Percentiles rank a stretch among this genome's conserved stretches.
Conservation (phyloP, 2,329 filamentous ascomycete genomes). For the Aureobasidium subglaciale region DNA sequence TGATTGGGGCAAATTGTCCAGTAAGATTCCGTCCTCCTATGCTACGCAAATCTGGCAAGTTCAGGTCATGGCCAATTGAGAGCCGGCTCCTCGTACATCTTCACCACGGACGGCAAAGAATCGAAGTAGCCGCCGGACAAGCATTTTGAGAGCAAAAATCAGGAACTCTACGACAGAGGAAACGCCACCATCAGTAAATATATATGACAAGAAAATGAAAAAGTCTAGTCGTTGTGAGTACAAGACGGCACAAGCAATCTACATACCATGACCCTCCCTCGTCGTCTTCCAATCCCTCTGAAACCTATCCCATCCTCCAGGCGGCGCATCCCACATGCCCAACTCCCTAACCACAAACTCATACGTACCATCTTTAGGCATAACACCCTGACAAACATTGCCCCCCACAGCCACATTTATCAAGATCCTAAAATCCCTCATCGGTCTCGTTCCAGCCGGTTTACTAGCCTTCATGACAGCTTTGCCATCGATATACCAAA, state of each 20-base stretch:
- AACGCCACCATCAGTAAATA: no score
- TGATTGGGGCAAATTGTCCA: no score
- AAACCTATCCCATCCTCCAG: constrained; percentile 50
- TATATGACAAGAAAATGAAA: background rate
- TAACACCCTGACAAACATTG: constrained; percentile 48
- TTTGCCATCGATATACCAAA: constrained; percentile 54
- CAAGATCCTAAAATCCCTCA: constrained; percentile 51
- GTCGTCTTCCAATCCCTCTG: constrained; percentile 42
- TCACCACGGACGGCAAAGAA: no score
- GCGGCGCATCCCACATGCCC: constrained; percentile 46
- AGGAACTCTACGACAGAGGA: no score
- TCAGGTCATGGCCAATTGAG: no score
- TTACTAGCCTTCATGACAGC: constrained; percentile 52
- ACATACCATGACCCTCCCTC: constrained; percentile 19
- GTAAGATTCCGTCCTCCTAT: no score
- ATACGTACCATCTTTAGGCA: constrained; percentile 48
- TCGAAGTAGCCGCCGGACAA: no score
- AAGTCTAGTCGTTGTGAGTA: background rate
- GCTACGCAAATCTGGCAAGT: no score
- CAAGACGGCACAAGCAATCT: background rate
- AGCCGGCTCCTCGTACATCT: no score
- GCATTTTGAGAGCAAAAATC: no score
- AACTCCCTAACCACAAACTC: constrained; percentile 50
- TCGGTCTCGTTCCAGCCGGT: constrained; percentile 45
- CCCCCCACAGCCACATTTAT: constrained; percentile 59